Base-by-base conservation (phyloP, 768 basidiomycete species). In the Calvatia gigantea region DNA sequence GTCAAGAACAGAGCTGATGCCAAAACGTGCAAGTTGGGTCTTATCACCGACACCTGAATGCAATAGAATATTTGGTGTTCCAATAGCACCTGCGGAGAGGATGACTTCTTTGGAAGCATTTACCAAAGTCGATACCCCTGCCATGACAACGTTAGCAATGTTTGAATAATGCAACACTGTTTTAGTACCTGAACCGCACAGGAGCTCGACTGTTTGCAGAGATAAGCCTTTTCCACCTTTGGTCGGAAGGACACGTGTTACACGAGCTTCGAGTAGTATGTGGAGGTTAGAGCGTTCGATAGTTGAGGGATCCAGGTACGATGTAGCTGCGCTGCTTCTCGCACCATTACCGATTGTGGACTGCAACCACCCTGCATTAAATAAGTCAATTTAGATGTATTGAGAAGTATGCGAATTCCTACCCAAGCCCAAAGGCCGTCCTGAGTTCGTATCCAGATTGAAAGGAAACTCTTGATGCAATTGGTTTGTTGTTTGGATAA, bases 101-200 rank as follows among this genome's bases (percentile, higher is more conserved):
- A 87, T 73, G 52, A 87, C 70, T 60, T 87, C 85, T 57, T 79
- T 81, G 54, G 60, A 64, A 0, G 83, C 84, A 1, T 59, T 67
- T 1, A 67, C 14, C 31, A 37, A 38, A 48, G 15, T 21, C 32
- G 14, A 15, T 28, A 19, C 17, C 15, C 33, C 46, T 58, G 33
- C 27, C 32, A 19, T 21, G 19, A 8, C 0, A n/a, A 9, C 6
- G 21, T 48, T 17, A 48, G 32, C 21, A 32, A 31, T 9, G 3
- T 17, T 4, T 12, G 21, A 32, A 29, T n/a, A 7, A 23, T 25
- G 25, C 43, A 29, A 27, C n/a, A 37, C 32, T 8, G 25, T 44
- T 14, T n/a, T 21, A 27, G 52, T 5, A 60, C 54, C 45, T 42
- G 56, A 21, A 57, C 35, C 46, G 46, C 33, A 41, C 54, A 58